A percentile compares a stretch with the other conserved stretches of the same genome.
These are phyloP conservation scores for Chrysoporthe cubensis DNA, from an alignment of 2,329 filamentous ascomycete species.

Conservation along the genomic window DNA sequence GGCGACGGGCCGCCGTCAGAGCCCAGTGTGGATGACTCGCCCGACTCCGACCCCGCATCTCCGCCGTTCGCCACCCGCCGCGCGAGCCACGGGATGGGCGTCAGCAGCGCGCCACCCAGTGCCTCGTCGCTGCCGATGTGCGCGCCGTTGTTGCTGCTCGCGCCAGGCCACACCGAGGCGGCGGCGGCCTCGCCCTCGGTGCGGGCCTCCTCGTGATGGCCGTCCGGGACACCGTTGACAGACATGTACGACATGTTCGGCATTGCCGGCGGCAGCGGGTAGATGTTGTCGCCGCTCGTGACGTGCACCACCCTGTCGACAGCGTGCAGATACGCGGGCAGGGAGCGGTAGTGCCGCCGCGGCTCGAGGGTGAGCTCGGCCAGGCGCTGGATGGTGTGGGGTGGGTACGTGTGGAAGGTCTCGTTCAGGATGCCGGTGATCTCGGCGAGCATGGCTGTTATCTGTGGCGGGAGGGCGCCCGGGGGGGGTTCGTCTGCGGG, in stretches of 20 bases:
- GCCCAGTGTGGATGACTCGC: conserved; percentile 25
- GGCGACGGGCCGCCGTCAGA: conserved; percentile 26
- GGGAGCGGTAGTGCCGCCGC: conserved; percentile 75
- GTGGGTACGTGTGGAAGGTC: conserved; percentile 75
- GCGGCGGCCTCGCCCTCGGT: conserved; percentile 34
- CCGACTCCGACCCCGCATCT: conserved; percentile 29
- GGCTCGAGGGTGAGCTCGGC: conserved; percentile 83
- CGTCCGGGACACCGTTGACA: conserved; percentile 64
- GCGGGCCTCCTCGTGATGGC: conserved; percentile 34
- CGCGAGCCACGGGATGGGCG: conserved; percentile 87
- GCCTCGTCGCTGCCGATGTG: conserved; percentile 80
- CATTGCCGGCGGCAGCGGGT: conserved; percentile 76
- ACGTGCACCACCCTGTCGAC: conserved; percentile 90
- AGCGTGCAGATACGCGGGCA: conserved; percentile 86
- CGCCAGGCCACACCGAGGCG: conserved; percentile 48
- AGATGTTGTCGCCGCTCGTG: conserved; percentile 77
- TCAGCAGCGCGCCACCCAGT: conserved; percentile 86
- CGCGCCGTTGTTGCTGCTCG: conserved; percentile 33
- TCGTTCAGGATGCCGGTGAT: conserved; percentile 64
- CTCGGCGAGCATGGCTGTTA: conserved; percentile 64
- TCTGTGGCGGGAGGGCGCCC: conserved; percentile 63
- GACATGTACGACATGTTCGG: conserved; percentile 60
- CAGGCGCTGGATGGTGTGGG: conserved; percentile 90
- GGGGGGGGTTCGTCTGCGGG: conserved; percentile 35
- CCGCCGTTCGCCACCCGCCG: conserved; percentile 41